Evolutionary conservation across 495 filamentous ascomycete species (phyloP), one percentile per base, ranked within the genome.

Genomic region (Letharia columbiana): DNA sequence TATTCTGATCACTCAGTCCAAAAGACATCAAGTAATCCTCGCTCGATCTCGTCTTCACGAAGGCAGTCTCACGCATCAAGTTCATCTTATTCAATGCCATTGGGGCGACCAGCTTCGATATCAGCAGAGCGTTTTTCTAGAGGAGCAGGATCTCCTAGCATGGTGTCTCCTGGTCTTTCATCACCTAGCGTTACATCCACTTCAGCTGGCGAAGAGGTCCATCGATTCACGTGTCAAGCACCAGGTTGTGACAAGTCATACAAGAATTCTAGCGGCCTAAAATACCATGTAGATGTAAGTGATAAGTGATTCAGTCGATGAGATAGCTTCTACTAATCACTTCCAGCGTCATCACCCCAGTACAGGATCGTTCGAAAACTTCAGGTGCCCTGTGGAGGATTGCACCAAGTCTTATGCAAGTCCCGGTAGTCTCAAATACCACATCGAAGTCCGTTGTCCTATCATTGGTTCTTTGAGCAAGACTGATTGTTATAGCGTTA

Each of bases 381-480:
- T 40, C 13, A 54, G 52, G 35, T 63, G 61, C n/a, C 17, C 31
- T 15, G 39, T 39, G 42, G n/a, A 63, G 40, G 45, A 52, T 31
- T 63, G 61, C 45, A 33, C 35, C 12, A 52, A 63, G 18, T 63
- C 61, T 41, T 63, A 63, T 39, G 17, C 61, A 13, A 63, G n/a
- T 52, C 28, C 33, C 28, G 45, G 49, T 54, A 40, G 17, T 50
- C 62, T 63, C 23, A 40, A 63, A 5, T 8, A 63, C 23, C 62
- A 63, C n/a, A 20, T 63, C 49, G 33, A 50, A 18, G 44, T 47
- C 5, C 44, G 44, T 47, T 47, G 5, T 20, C 18, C 15, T 18
- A 47, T 47, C 44, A 47, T 47, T 47, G 2, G 18, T 4, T 47
- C 4, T 47, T 44, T 44, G 41, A 47, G 5, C 18, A 47, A 8